Conservation (phyloP, 2,329 filamentous ascomycete genomes). For the Phialocephala subalpina region DNA sequence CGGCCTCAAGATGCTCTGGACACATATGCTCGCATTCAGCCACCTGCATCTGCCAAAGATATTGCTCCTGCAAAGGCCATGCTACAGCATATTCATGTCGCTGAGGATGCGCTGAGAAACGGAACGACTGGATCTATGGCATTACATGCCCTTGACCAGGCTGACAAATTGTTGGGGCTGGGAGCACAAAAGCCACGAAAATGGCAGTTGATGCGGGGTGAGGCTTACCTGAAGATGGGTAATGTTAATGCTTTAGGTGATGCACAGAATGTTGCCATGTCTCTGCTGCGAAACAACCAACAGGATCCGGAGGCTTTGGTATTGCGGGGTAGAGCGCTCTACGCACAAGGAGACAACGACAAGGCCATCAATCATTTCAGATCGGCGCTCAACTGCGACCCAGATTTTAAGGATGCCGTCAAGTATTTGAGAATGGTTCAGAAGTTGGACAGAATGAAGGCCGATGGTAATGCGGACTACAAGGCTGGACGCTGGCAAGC, state of each 20-base stretch:
- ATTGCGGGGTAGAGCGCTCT: slow-evolving; percentile 85
- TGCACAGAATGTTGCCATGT: slow-evolving; percentile 92
- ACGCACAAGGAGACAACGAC: slow-evolving; percentile 92
- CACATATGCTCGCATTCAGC: slow-evolving; percentile 82
- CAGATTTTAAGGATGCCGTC: slow-evolving; percentile 87
- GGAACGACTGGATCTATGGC: slow-evolving; percentile 90
- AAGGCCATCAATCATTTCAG: slow-evolving; percentile 94
- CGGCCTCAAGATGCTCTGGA: slow-evolving; percentile 86
- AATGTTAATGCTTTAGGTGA: slow-evolving; percentile 89
- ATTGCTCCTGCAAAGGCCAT: slow-evolving; percentile 84
- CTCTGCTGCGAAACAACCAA: slow-evolving; percentile 82
- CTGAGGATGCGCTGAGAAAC: slow-evolving; percentile 76
- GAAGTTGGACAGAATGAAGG: slow-evolving; percentile 92
- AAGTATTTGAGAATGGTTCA: slow-evolving; percentile 90
- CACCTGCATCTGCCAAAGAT: slow-evolving; percentile 85
- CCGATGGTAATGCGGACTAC: slow-evolving; percentile 90
- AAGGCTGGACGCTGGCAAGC: slow-evolving; percentile 82
- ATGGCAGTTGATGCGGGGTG: slow-evolving; percentile 92
- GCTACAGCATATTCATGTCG: slow-evolving; percentile 81
- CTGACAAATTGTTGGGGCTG: slow-evolving; percentile 79
- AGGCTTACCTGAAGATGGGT: slow-evolving; percentile 92
- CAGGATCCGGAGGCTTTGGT: slow-evolving; percentile 95
- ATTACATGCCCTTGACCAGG: slow-evolving; percentile 89
- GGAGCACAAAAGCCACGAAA: slow-evolving; percentile 85
- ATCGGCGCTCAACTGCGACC: slow-evolving; percentile 88